These are phyloP conservation scores for Boletellus emodensis DNA, from an alignment of 768 basidiomycete genomes.

Conservation along the genomic window DNA sequence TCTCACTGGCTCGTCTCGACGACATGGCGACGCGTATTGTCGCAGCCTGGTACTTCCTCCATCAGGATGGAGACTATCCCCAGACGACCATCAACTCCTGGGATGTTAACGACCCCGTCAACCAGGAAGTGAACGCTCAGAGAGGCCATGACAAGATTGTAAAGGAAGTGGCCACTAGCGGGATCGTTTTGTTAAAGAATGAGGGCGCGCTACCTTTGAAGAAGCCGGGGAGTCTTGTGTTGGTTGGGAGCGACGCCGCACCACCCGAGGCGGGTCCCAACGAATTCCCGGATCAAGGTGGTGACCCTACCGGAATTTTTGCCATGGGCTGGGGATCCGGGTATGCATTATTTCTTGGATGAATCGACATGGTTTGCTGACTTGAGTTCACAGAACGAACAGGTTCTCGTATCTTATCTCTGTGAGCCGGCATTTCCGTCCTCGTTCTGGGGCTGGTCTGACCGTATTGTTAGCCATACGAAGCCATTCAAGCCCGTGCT, in stretches of 20 bases:
- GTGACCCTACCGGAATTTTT: conserved; percentile 60
- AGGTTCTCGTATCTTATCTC: conserved; percentile 78
- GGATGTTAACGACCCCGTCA: conserved; percentile 27
- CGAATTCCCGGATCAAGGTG: conserved; percentile 58
- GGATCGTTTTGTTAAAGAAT: conserved; percentile 70
- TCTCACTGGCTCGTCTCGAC: conserved; percentile 55
- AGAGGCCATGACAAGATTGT: conserved; percentile 50
- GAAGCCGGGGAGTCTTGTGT: conserved; percentile 53
- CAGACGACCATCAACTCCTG: conserved; percentile 25
- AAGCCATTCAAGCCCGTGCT: conserved; percentile 75
- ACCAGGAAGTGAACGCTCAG: conserved; percentile 52
- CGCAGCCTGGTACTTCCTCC: conserved; percentile 52
- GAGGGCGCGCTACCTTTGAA: conserved; percentile 53
- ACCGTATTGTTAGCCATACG: conserved; percentile 50
- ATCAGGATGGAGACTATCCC: conserved; percentile 32
- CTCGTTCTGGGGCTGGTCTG: neutral
- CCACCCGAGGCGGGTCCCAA: conserved; percentile 69
- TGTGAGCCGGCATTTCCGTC: conserved; percentile 36
- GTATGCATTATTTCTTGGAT: conserved; percentile 17
- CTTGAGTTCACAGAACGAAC: conserved; percentile 44
- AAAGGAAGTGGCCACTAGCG: conserved; percentile 60
- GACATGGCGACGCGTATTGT: conserved; percentile 72
- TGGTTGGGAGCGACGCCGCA: conserved; percentile 64
- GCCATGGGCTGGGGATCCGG: conserved; percentile 95
- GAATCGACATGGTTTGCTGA: neutral